Percentiles rank a stretch among this genome's conserved stretches.
Conservation (phyloP, 2,329 filamentous ascomycete genomes). For the Aspergillus tamarii region DNA sequence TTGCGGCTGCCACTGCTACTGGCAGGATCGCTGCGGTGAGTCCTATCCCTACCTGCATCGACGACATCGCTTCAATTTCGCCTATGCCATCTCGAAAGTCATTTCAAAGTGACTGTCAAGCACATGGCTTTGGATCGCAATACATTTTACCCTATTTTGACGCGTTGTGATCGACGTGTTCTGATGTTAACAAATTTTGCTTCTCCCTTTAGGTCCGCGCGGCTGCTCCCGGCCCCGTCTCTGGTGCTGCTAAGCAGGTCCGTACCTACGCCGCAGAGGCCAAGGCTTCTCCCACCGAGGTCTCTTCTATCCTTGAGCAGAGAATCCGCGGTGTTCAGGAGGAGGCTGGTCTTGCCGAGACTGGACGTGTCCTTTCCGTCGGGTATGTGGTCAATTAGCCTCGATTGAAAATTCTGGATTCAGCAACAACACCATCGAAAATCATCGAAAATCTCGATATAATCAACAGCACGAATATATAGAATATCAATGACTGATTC, state of each 20-base stretch:
- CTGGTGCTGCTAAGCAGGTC: conserved; percentile 70
- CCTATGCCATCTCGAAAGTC: conserved; percentile 36
- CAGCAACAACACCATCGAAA: conserved; percentile 33
- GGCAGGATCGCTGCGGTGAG: conserved; percentile 94
- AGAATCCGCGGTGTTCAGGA: conserved; percentile 98
- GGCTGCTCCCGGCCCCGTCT: conserved; percentile 77
- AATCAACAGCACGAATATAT: conserved; percentile 3
- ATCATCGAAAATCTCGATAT: conserved; percentile 30
- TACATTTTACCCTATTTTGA: conserved; percentile 25
- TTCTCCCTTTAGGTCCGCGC: conserved; percentile 71
- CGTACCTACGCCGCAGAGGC: conserved; percentile 90
- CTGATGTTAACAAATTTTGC: conserved; percentile 54
- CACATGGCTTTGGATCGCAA: conserved; percentile 25
- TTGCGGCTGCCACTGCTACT: conserved; percentile 89
- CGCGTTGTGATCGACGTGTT: conserved; percentile 43
- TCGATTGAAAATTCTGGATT: conserved; percentile 33
- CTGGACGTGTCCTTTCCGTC: conserved; percentile 96
- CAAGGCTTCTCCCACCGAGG: conserved; percentile 95
- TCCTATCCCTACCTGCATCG: conserved; percentile 56
- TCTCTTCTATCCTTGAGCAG: conserved; percentile 99
- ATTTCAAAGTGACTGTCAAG: conserved; percentile 36
- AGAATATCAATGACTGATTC: conserved; percentile 21
- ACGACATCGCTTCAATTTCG: conserved; percentile 34
- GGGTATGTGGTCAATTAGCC: conserved; percentile 70
- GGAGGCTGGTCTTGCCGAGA: conserved; percentile 95